Percentiles rank a stretch among this genome's conserved stretches.
Evolutionary conservation across 2,329 filamentous ascomycete species (phyloP).

Genomic region (Colletotrichum sp.): DNA sequence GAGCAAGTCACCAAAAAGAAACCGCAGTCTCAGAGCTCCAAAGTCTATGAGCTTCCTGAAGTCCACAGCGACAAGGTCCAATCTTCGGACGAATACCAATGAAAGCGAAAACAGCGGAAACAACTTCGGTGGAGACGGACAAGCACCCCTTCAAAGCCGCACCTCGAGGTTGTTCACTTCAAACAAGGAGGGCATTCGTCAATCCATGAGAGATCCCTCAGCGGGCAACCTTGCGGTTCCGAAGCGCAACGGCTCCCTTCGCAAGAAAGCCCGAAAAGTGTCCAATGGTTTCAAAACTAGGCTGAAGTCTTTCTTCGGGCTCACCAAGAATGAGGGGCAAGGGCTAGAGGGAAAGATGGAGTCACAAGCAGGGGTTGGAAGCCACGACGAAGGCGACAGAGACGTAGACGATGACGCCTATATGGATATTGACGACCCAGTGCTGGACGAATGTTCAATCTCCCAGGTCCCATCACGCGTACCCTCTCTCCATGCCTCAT

Average conservation of each 20-base stretch:
- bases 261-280: slow-evolving; percentile 62
- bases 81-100: slow-evolving; percentile 27
- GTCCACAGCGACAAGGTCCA: not conserved
- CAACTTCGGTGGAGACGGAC: not conserved
- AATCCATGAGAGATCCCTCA: slow-evolving; percentile 47
- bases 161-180: slow-evolving; percentile 50
- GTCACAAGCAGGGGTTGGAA: not conserved
- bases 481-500: slow-evolving; percentile 54
- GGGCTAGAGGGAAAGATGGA: slow-evolving; percentile 23
- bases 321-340: slow-evolving; percentile 39
- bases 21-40: slow-evolving; percentile 43
- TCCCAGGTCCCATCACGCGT: slow-evolving; percentile 53
- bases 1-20: not conserved
- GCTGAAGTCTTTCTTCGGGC: slow-evolving; percentile 62
- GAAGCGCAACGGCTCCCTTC: slow-evolving; percentile 34
- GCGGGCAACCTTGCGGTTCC: not conserved
- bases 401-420: slow-evolving; percentile 30
- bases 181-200: slow-evolving; percentile 41
- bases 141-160: slow-evolving; percentile 38
- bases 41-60: slow-evolving; percentile 62
- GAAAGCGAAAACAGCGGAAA: slow-evolving; percentile 33
- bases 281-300: slow-evolving; percentile 67
- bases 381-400: slow-evolving; percentile 26
- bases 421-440: slow-evolving; percentile 36
- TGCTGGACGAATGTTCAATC: slow-evolving; percentile 48